Evolutionary conservation across 129 eudicot species (phyloP), one percentile per base, ranked within the genome.

Genomic region (Escallonia rubra): DNA sequence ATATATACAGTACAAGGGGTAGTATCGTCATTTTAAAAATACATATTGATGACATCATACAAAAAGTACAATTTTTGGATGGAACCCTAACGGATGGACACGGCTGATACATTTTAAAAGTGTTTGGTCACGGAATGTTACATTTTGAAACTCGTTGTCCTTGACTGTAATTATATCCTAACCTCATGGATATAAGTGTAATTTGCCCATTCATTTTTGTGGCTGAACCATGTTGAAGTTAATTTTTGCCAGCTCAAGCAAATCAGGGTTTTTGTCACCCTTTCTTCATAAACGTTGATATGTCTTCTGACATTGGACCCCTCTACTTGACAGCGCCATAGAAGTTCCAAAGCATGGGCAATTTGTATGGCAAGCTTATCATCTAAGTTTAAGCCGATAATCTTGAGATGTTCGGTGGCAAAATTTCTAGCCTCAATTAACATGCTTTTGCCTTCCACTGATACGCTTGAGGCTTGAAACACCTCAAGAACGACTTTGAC

Each of bases 391-490:
- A 46, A 39, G 49, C 58, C 7, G 10, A 70, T 5, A 53, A 14
- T 50, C 42, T 52, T n/a, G 41, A 80, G 67, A 55, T 12, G 16
- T 7, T 5, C 8, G 11, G 61, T 66, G 3, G 80, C 16, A 40
- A 54, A 42, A 3, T 4, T 15, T 46, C 41, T 66, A 12, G 71
- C 67, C 47, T 62, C 69, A 23, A 50, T 70, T 61, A 75, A 57
- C 41, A 80, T 60, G 50, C 61, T 41, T 66, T 80, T 80, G 41
- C 59, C 74, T 61, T 80, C 68, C 5, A 34, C n/a, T 23, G 73
- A 71, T 5, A 80, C 42, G 48, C 66, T 53, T 12, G 80, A 65
- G 42, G 77, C 85, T 55, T 80, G 74, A 43, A 70, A 75, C 15
- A 80, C 54, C 55, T 65, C 72, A 15, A 75, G 46, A 67, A 61